Evolutionary conservation across 352 stramenopile genomes (phyloP).

Genomic region (Pythium chondricola): DNA sequence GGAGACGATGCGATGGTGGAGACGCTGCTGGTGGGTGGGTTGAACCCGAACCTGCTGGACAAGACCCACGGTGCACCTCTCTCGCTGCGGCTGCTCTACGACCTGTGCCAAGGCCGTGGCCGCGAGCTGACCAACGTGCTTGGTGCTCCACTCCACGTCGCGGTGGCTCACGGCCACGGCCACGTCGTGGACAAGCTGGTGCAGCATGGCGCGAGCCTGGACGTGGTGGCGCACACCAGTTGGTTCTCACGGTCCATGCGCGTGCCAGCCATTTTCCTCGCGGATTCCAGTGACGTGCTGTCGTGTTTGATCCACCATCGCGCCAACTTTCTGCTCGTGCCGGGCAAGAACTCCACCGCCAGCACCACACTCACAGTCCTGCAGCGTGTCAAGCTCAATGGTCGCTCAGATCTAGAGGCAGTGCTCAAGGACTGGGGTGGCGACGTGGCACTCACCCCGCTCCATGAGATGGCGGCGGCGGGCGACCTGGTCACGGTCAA

Average conservation of each 20-base stretch:
- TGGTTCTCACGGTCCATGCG: constrained; percentile 64
- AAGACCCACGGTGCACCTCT: constrained; percentile 63
- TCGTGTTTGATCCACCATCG: constrained; percentile 51
- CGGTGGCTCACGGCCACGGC: constrained; percentile 56
- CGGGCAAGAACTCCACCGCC: constrained; percentile 48
- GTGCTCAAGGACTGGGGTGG: constrained; percentile 68
- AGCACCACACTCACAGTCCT: constrained; percentile 74
- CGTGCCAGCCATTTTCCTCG: constrained; percentile 65
- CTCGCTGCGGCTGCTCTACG: constrained; percentile 55
- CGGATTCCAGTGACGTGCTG: constrained; percentile 65
- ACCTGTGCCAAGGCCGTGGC: constrained; percentile 57
- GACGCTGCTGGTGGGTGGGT: constrained; percentile 44
- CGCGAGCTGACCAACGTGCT: constrained; percentile 64
- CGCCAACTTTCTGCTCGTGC: constrained; percentile 67
- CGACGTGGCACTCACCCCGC: constrained; percentile 69
- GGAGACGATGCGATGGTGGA: constrained; percentile 54
- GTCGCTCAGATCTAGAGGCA: constrained; percentile 42
- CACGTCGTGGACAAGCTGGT: constrained; percentile 58
- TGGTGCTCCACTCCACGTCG: constrained; percentile 60
- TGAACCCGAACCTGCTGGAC: constrained; percentile 75
- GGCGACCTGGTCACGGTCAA: constrained; percentile 45
- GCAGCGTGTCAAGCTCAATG: constrained; percentile 57
- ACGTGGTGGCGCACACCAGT: constrained; percentile 52
- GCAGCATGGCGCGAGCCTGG: constrained; percentile 46
- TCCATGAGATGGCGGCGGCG: constrained; percentile 57